Evolutionary conservation across 1,284 basidiomycete species (phyloP), one percentile per base, ranked within the genome.

Genomic region (Leccinum pachyderme): DNA sequence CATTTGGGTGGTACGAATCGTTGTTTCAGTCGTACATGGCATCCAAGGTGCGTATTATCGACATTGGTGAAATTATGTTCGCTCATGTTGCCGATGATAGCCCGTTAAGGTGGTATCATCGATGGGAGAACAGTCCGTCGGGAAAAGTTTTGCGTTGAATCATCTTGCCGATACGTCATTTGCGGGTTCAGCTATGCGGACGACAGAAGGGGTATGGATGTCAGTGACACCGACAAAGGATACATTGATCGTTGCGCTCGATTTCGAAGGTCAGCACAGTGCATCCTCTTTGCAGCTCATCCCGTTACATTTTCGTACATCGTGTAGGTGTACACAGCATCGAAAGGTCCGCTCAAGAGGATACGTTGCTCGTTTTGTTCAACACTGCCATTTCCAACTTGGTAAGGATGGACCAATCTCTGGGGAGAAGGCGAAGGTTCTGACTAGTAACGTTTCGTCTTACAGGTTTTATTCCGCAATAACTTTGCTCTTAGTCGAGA

Each of bases 51-150:
- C 18, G 70, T 51, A 12, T 41, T 0, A 5, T 32, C 13, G 4
- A 9, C 4, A 1, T 29, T 18, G 0, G 0, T 18, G 2, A 8
- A 3, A 5, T 1, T 3, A 9, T 3, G 1, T 9, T 44, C 35
- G 24, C 47, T 63, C 9, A 55, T 12, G 2, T 1, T 45, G 0
- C 2, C 28, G n/a, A 33, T 24, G 25, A 28, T 55, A 84, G 83
- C 81, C 81, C 1, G 83, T 86, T 8, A 79, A 75, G 58, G 83
- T 86, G 1, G 81, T 86, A 0, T 83, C 83, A 0, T 86, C 84
- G 0, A 84, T 86, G 84, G 84, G 82, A 68, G 83, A 85, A 62
- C 84, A 85, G 61, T 84, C 81, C 0, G 84, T 86, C 0, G 84
- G 83, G 0, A 86, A 86, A 61, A 82, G 79, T 53, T 86, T 80